These are phyloP conservation scores for Myrica gale DNA, from an alignment of 306 rosid species.

Conservation along the genomic window DNA sequence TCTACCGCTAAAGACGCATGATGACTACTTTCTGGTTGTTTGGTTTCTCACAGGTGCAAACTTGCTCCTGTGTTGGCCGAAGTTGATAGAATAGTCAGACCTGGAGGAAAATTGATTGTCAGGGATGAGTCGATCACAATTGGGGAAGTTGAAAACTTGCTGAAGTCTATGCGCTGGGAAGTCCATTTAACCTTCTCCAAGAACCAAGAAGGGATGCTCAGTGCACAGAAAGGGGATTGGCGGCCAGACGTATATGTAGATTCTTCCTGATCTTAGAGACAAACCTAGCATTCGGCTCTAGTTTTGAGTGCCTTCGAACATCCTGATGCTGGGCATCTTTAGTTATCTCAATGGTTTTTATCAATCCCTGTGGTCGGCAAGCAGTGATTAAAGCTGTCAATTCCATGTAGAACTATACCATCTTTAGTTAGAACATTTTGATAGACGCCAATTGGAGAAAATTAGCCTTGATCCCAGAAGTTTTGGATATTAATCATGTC, in stretches of 20 bases:
- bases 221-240: conserved; percentile 83
- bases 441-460: conserved; percentile 1
- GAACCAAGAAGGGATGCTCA: conserved; percentile 68
- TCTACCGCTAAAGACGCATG: background rate
- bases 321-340: conserved; percentile 26
- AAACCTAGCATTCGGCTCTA: conserved; percentile 21
- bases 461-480: background rate
- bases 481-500: background rate
- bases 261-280: conserved; percentile 36
- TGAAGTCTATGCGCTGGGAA: conserved; percentile 88
- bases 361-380: background rate
- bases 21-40: conserved; percentile 16
- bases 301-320: conserved; percentile 10
- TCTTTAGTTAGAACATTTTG: background rate
- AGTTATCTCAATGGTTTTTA: background rate
- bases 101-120: conserved; percentile 71
- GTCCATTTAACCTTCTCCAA: conserved; percentile 55
- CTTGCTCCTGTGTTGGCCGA: conserved; percentile 72
- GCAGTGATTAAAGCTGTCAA: conserved; percentile 9
- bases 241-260: conserved; percentile 51
- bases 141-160: conserved; percentile 63
- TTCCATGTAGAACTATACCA: conserved; percentile 5
- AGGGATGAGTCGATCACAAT: conserved; percentile 69
- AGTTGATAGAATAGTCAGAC: conserved; percentile 80
- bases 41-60: conserved; percentile 62